Conservation (phyloP, 2,329 filamentous ascomycete species). For the Shiraia bambusicola region DNA sequence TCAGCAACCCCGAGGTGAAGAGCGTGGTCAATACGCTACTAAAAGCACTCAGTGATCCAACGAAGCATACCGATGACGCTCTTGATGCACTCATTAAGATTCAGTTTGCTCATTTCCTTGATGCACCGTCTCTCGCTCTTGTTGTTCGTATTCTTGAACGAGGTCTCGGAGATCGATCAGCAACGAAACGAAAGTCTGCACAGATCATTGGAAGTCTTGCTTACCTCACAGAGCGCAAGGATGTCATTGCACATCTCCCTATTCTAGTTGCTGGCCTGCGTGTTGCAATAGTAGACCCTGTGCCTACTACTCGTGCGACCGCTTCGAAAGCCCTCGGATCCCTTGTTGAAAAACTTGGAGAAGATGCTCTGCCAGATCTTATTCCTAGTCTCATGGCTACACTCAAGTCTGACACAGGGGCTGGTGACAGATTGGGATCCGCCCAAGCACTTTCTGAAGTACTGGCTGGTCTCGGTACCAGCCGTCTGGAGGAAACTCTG, state of each 20-base stretch:
- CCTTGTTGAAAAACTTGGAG: slow-evolving; percentile 95
- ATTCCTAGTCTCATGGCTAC: slow-evolving; percentile 98
- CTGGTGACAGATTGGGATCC: slow-evolving; percentile 91
- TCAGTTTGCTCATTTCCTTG: slow-evolving; percentile 98
- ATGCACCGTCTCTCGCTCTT: slow-evolving; percentile 90
- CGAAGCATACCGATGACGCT: slow-evolving; percentile 93
- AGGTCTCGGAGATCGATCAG: slow-evolving; percentile 84
- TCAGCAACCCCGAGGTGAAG: slow-evolving; percentile 97
- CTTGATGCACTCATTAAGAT: slow-evolving; percentile 94
- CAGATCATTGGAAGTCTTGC: slow-evolving; percentile 98
- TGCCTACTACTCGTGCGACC: slow-evolving; percentile 92
- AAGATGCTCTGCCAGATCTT: slow-evolving; percentile 93
- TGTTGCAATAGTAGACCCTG: slow-evolving; percentile 86
- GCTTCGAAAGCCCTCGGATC: slow-evolving; percentile 95
- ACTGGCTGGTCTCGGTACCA: slow-evolving; percentile 88
- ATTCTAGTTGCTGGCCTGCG: slow-evolving; percentile 90
- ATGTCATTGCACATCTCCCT: slow-evolving; percentile 85
- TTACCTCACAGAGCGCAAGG: slow-evolving; percentile 94
- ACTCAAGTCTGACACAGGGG: slow-evolving; percentile 94
- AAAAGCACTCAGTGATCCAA: slow-evolving; percentile 95
- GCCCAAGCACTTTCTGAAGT: slow-evolving; percentile 96
- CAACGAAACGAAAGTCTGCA: slow-evolving; percentile 92
- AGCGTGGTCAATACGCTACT: slow-evolving; percentile 85
- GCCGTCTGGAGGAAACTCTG: slow-evolving; percentile 89
- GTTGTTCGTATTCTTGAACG: slow-evolving; percentile 95